Conservation (phyloP, 2,329 filamentous ascomycete species). For the Metarhizium anisopliae region DNA sequence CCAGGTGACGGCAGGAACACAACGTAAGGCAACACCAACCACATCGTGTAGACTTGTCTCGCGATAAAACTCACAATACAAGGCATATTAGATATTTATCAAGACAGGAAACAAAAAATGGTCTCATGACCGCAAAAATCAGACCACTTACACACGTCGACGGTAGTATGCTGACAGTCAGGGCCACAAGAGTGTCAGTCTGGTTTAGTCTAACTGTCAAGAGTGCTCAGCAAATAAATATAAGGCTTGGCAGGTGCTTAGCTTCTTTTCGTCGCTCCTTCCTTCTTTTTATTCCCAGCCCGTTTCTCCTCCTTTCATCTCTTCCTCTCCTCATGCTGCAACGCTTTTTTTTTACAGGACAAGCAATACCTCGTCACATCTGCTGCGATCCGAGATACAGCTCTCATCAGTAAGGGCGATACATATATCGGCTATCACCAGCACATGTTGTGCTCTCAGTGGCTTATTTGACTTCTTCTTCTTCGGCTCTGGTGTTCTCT, state of each 20-base stretch:
- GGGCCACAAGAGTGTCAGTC: not conserved
- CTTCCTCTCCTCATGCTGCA: not conserved
- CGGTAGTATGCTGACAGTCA: too few relatives aligned
- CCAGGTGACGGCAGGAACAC: too few relatives aligned
- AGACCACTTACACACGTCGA: not conserved
- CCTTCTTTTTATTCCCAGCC: not conserved
- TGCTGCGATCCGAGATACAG: not conserved
- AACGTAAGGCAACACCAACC: too few relatives aligned
- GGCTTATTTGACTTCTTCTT: not conserved
- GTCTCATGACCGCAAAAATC: not conserved
- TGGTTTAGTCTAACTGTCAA: not conserved
- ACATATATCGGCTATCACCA: not conserved
- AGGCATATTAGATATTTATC: too few relatives aligned
- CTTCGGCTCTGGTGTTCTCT: not conserved
- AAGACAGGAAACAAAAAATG: not conserved
- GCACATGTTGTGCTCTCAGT: not conserved
- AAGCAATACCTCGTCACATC: not conserved
- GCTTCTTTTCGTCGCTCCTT: not conserved
- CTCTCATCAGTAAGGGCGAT: not conserved
- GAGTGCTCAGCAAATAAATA: not conserved
- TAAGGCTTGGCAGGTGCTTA: slow-evolving; percentile 1
- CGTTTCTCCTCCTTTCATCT: not conserved
- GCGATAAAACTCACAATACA: too few relatives aligned
- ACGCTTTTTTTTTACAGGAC: not conserved
- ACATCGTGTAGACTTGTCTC: too few relatives aligned